Base-by-base conservation (phyloP, 352 stramenopile species). In the Poterioochromonas sp. region DNA sequence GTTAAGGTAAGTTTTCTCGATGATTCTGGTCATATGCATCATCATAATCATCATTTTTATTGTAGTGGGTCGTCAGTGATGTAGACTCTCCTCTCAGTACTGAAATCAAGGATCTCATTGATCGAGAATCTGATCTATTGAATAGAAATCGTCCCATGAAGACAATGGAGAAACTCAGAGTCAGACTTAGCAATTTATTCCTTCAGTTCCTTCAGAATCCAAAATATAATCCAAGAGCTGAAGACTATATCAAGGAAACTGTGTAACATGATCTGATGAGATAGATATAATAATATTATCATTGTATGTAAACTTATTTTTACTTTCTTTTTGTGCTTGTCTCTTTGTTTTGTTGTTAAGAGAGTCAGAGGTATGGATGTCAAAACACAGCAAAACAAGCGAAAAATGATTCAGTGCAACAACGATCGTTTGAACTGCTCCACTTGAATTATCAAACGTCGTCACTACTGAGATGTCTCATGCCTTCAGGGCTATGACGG, bases 111-210 rank as follows among this genome's bases (percentile, higher is more conserved):
- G 90, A 95, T 68, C 85, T 97, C 8, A 91, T 95, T 73, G 92
- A 97, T 78, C 88, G 92, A 20, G 92, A 97, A 76, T 91, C 91
- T 20, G 92, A 97, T 79, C 90, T 97, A 82, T 80, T 97, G 37
- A 93, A 88, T 77, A 86, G 92, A 39, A 90, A 91, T 51, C 5
- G 71, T 37, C 35, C 71, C 11, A 15, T 53, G 2, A 88, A 91
- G 76, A 89, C 83, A 40, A 83, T 94, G 64, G 86, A 92, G 62
- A 86, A 86, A 0, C 83, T 94, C 5, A 86, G 90, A 58, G 92
- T 90, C 78, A 85, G 90, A 0, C 82, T 94, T 43, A 82, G 58
- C 11, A 90, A 92, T 43, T 83, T 93, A 0, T 95, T 95, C 81
- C 82, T 95, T 35, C 89, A 94, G 81, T 97, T 96, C 83, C 85